Evolutionary conservation across 306 rosid genomes (phyloP).

Genomic region (Vicia villosa): DNA sequence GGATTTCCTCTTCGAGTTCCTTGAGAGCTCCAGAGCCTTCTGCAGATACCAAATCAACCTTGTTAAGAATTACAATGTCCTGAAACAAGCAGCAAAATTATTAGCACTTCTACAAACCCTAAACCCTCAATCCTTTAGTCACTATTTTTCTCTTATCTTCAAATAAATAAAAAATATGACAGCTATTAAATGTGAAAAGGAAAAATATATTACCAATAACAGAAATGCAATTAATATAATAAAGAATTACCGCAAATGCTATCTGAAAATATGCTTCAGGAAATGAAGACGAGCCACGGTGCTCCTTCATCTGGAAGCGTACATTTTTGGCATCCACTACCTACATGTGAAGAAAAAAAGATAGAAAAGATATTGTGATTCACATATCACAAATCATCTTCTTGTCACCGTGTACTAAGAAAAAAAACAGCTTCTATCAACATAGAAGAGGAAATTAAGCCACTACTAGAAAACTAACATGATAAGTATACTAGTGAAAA

Average conservation of each 20-base stretch:
- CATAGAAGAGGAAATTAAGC: slow-evolving; percentile 7
- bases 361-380: slow-evolving; percentile 19
- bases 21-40: slow-evolving; percentile 63
- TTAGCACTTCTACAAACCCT: slow-evolving; percentile 41
- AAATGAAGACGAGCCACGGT: slow-evolving; percentile 65
- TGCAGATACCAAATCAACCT: slow-evolving; percentile 93
- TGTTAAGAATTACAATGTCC: slow-evolving; percentile 93
- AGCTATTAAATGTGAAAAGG: background rate
- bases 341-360: slow-evolving; percentile 44
- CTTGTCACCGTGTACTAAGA: slow-evolving; percentile 1
- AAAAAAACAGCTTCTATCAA: slow-evolving; percentile 22
- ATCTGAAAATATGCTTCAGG: slow-evolving; percentile 88
- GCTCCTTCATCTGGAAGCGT: slow-evolving; percentile 72
- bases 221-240: slow-evolving; percentile 17
- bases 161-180: slow-evolving; percentile 2
- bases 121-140: too few species aligned
- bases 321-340: slow-evolving; percentile 94
- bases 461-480: background rate
- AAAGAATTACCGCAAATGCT: slow-evolving; percentile 80
- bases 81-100: slow-evolving; percentile 50
- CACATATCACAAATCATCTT: slow-evolving; percentile 3
- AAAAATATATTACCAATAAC: background rate
- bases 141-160: background rate
- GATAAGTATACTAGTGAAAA: slow-evolving; percentile 4
- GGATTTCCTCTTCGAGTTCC: slow-evolving; percentile 84